phyloP scores from a whole-genome alignment of 306 rosid genomes.

The Inga leiocalycina region DNA sequence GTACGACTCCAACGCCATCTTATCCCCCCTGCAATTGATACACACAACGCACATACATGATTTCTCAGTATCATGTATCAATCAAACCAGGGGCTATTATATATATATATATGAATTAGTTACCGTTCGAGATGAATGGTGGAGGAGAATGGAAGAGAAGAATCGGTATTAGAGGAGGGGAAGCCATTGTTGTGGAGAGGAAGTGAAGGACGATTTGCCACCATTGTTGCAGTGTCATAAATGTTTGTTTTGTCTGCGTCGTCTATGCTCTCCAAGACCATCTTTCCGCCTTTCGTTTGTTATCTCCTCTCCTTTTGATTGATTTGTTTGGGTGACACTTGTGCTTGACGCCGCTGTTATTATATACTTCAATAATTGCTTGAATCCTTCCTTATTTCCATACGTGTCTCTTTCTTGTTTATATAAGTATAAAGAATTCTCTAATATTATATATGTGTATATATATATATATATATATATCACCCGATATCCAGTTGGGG shows the following conservation, averaged over 20 bases:
- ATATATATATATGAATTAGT: background rate
- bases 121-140: slow-evolving; percentile 60
- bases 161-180: background rate
- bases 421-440: too few relatives aligned
- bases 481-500: too few relatives aligned
- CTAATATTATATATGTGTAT: too few relatives aligned
- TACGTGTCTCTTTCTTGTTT: too few relatives aligned
- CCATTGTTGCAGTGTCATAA: slow-evolving; percentile 7
- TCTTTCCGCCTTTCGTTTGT: background rate
- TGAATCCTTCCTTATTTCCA: too few relatives aligned
- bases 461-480: too few relatives aligned
- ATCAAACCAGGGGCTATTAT: background rate
- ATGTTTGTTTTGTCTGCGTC: background rate
- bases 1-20: slow-evolving; percentile 42
- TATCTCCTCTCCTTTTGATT: background rate
- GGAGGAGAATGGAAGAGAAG: slow-evolving; percentile 3
- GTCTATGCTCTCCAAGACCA: background rate
- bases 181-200: slow-evolving; percentile 16
- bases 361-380: too few relatives aligned
- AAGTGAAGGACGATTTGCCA: background rate
- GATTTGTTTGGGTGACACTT: background rate
- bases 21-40: slow-evolving; percentile 65
- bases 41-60: background rate
- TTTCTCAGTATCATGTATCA: background rate
- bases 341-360: background rate